A percentile compares a stretch with the other conserved stretches of the same genome.
Evolutionary conservation across 441 rosid genomes (phyloP).

Genomic region (Iberis amara): DNA sequence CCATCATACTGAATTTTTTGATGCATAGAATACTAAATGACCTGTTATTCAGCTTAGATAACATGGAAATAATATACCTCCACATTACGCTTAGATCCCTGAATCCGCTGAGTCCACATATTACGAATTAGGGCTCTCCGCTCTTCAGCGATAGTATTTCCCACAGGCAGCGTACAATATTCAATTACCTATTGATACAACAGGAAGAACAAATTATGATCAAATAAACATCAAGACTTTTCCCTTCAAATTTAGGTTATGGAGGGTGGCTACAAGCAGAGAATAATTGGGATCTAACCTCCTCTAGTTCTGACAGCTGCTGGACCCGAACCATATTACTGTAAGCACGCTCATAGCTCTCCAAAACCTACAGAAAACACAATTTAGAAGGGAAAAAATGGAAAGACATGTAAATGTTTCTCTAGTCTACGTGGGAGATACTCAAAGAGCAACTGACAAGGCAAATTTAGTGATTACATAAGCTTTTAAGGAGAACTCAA

Average conservation of each 20-base stretch:
- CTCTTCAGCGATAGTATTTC: constrained; percentile 75
- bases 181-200: constrained; percentile 70
- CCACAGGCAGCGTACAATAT: constrained; percentile 85
- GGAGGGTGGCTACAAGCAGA: constrained; percentile 19
- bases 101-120: constrained; percentile 99
- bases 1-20: constrained; percentile 9
- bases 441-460: constrained; percentile 14
- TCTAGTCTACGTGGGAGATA: constrained; percentile 11
- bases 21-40: constrained; percentile 21
- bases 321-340: constrained; percentile 98
- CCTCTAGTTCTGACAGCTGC: constrained; percentile 95
- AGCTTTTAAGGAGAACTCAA: constrained; percentile 2
- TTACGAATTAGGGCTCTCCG: constrained; percentile 88
- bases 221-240: constrained; percentile 15
- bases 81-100: constrained; percentile 93
- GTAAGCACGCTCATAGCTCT: constrained; percentile 98
- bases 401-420: constrained; percentile 17
- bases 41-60: constrained; percentile 12
- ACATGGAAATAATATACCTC: constrained; percentile 54
- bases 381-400: constrained; percentile 10
- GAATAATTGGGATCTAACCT: constrained; percentile 49
- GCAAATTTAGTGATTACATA: constrained; percentile 15
- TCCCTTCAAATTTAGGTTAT: constrained; percentile 20
- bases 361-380: constrained; percentile 63
- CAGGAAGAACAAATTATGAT: constrained; percentile 20